Evolutionary conservation across 2,329 filamentous ascomycete species (phyloP).

Genomic region (Nemania bipapillata): DNA sequence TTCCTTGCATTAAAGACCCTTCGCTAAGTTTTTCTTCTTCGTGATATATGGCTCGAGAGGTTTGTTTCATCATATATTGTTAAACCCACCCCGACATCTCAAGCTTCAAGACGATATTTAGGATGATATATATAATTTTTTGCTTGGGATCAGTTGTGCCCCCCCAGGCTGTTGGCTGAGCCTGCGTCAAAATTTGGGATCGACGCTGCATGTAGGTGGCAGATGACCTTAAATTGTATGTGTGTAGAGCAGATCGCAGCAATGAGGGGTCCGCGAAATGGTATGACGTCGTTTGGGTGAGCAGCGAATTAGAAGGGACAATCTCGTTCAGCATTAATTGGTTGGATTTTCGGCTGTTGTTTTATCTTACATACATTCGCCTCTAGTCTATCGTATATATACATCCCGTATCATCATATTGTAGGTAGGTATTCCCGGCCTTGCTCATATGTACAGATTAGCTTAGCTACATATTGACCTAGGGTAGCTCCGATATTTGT

Average conservation of each 20-base stretch:
- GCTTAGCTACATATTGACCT: background rate
- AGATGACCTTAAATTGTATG: background rate
- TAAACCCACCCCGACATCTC: background rate
- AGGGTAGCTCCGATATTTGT: background rate
- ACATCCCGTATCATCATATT: too few relatives aligned
- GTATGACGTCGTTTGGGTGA: background rate
- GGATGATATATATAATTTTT: background rate
- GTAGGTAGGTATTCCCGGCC: too few relatives aligned
- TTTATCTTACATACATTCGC: too few relatives aligned
- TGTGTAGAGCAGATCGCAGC: background rate
- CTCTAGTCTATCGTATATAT: too few relatives aligned
- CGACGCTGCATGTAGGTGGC: conserved; percentile 6
- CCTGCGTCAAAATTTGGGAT: background rate
- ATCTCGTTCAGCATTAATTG: too few relatives aligned
- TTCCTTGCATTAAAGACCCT: too few relatives aligned
- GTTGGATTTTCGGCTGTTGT: too few relatives aligned
- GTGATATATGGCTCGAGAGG: too few relatives aligned
- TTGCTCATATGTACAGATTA: too few relatives aligned
- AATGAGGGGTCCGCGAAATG: background rate
- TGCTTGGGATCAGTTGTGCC: background rate
- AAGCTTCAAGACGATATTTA: background rate
- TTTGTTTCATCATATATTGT: too few relatives aligned
- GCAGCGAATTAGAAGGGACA: background rate
- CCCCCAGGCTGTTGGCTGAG: background rate
- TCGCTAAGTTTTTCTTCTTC: too few relatives aligned